These are phyloP conservation scores for Colletotrichum musicola DNA, from an alignment of 2,329 filamentous ascomycete genomes.

Conservation along the genomic window DNA sequence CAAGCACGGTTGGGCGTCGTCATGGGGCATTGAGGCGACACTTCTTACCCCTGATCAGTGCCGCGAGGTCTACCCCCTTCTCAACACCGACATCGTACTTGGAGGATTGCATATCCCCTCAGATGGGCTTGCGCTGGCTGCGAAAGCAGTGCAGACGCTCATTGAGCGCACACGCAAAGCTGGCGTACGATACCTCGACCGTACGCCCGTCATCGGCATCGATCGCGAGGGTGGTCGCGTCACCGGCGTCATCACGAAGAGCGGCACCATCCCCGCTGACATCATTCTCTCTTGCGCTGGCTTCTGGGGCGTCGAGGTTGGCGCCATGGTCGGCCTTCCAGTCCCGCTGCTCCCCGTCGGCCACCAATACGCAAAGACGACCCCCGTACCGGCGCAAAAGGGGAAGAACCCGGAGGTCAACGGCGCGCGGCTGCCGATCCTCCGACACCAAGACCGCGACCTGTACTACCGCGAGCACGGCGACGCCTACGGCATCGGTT, in stretches of 20 bases:
- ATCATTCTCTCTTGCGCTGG: constrained; percentile 74
- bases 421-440: constrained; percentile 67
- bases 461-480: constrained; percentile 76
- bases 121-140: constrained; percentile 72
- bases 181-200: constrained; percentile 69
- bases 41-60: constrained; percentile 67
- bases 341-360: constrained; percentile 72
- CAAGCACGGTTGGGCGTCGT: constrained; percentile 70
- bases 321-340: constrained; percentile 69
- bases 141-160: constrained; percentile 71
- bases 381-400: constrained; percentile 58
- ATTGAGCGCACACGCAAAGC: constrained; percentile 68
- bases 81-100: constrained; percentile 66
- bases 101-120: constrained; percentile 71
- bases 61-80: constrained; percentile 63
- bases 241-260: constrained; percentile 66
- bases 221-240: constrained; percentile 61
- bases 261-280: constrained; percentile 66
- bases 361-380: constrained; percentile 75
- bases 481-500: constrained; percentile 72
- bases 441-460: constrained; percentile 73
- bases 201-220: constrained; percentile 70
- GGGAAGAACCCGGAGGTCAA: constrained; percentile 55
- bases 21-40: constrained; percentile 70
- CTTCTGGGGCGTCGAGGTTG: constrained; percentile 76